Evolutionary conservation across 2,329 filamentous ascomycete species (phyloP).

Genomic region (Aureobasidium melanogenum): DNA sequence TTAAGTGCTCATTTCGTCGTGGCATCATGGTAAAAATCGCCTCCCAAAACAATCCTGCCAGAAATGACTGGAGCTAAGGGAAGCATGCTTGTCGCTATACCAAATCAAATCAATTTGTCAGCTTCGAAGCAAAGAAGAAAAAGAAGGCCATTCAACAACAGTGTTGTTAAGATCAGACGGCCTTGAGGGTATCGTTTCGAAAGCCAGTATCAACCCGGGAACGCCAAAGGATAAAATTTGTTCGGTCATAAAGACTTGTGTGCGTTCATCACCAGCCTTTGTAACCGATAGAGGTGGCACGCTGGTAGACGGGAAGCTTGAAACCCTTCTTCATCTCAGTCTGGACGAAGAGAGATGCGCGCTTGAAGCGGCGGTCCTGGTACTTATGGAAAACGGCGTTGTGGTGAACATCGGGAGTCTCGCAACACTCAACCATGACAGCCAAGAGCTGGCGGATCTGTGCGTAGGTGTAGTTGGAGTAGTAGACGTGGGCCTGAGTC

Average conservation of each 20-base stretch:
- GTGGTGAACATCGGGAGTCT: slow-evolving; percentile 72
- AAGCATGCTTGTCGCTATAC: not conserved
- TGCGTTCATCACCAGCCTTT: slow-evolving; percentile 6
- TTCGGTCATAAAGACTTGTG: not conserved
- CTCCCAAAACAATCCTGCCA: not conserved
- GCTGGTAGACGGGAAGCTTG: slow-evolving; percentile 29
- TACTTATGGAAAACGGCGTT: slow-evolving; percentile 87
- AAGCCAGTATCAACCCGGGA: not conserved
- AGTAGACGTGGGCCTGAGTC: slow-evolving; percentile 76
- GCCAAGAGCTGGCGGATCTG: slow-evolving; percentile 72
- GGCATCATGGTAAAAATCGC: slow-evolving; percentile 7
- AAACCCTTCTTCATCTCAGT: slow-evolving; percentile 59
- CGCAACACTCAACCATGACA: slow-evolving; percentile 81
- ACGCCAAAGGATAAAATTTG: slow-evolving; percentile 1
- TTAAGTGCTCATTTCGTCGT: slow-evolving; percentile 12
- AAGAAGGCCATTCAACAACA: not conserved
- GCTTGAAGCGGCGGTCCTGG: slow-evolving; percentile 76
- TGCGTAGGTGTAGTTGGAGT: slow-evolving; percentile 82
- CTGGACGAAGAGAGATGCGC: slow-evolving; percentile 72
- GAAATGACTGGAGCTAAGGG: not conserved
- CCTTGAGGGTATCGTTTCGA: slow-evolving; percentile 12
- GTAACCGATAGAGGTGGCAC: slow-evolving; percentile 14
- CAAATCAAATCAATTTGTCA: not conserved
- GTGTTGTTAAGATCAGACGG: not conserved
- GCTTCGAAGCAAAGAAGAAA: not conserved